Evolutionary conservation across 192 early-diverging fungal genomes (phyloP), one percentile per base, ranked within the genome.

Genomic region (Chytriomyces sp.): DNA sequence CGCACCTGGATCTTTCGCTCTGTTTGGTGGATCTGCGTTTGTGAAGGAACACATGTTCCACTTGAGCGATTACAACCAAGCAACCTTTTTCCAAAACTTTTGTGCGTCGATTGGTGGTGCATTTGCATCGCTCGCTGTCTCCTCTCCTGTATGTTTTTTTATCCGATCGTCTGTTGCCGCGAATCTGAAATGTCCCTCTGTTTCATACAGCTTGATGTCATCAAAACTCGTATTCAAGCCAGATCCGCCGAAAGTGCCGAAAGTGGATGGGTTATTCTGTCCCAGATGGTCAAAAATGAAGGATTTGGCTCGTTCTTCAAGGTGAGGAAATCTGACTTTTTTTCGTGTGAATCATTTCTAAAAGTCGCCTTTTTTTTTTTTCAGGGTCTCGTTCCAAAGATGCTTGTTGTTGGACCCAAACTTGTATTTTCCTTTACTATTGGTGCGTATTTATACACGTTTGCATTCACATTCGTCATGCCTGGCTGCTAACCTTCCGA

Each of bases 211-310:
- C 88, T 99, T 76, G 97, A 99, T 82, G 96, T 99, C 16, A 94
- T 99, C 87, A 99, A 99, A 90, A 99, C 97, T 20, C 93, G 97
- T 61, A 99, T 99, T 82, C 97, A 99, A 84, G 92, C 94, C 65
- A 89, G 92, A 66, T 91, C 94, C 73, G 93, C 91, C 77, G 95
- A 94, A 11, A 89, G 91, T 77, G 94, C 94, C 20, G 93, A 96
- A 81, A 89, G 91, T 64, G 97, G 97, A 72, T 83, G 91, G 80
- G 89, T 88, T 63, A 97, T 99, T 79, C 84, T 99, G 69, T 86
- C 81, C 80, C 90, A 92, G 67, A 94, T 99, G 94, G 82, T 96
- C 67, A 92, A 89, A 75, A 86, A 97, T 77, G 97, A 99, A 85
- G 97, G 97, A 45, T 82, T 96, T 24, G 84, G 87, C 3, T 88